A percentile compares a stretch with the other conserved stretches of the same genome.
These are phyloP conservation scores for Colletotrichum lentis DNA, from an alignment of 2,329 filamentous ascomycete genomes.

Conservation along the genomic window DNA sequence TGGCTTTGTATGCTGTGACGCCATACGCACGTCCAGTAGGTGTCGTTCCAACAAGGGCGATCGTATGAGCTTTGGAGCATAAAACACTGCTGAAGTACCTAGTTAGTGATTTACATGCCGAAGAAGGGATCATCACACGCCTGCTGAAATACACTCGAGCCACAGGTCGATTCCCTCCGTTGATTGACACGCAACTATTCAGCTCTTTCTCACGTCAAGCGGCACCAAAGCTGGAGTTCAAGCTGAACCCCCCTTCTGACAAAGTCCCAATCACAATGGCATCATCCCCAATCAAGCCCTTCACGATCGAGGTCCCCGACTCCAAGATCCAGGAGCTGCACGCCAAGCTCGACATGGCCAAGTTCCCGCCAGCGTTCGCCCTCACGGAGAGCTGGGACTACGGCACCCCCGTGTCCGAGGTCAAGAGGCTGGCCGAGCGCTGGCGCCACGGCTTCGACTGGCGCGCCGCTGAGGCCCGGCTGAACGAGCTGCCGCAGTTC, in stretches of 20 bases:
- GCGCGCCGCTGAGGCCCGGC: constrained; percentile 63
- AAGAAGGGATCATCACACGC: not conserved
- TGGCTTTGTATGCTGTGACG: constrained; percentile 9
- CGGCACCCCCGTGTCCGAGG: constrained; percentile 46
- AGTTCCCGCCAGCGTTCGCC: constrained; percentile 44
- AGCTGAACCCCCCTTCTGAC: no score
- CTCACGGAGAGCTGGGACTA: constrained; percentile 48
- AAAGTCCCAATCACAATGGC: not conserved
- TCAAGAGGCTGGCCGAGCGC: constrained; percentile 48
- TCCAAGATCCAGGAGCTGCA: constrained; percentile 44
- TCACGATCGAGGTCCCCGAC: constrained; percentile 48
- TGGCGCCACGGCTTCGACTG: constrained; percentile 66
- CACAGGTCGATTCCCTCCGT: no score
- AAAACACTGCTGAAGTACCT: not conserved
- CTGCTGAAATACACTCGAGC: not conserved
- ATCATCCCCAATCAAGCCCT: constrained; percentile 44
- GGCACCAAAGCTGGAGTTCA: no score
- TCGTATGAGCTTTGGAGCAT: not conserved
- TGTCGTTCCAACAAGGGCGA: constrained; percentile 14
- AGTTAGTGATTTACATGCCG: not conserved
- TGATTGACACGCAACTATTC: no score
- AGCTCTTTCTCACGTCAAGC: not conserved
- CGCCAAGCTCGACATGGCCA: constrained; percentile 45
- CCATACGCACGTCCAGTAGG: constrained; percentile 9
- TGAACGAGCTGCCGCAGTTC: constrained; percentile 69